Evolutionary conservation across 2,329 filamentous ascomycete genomes (phyloP).

Genomic region (Colletotrichum sp.): DNA sequence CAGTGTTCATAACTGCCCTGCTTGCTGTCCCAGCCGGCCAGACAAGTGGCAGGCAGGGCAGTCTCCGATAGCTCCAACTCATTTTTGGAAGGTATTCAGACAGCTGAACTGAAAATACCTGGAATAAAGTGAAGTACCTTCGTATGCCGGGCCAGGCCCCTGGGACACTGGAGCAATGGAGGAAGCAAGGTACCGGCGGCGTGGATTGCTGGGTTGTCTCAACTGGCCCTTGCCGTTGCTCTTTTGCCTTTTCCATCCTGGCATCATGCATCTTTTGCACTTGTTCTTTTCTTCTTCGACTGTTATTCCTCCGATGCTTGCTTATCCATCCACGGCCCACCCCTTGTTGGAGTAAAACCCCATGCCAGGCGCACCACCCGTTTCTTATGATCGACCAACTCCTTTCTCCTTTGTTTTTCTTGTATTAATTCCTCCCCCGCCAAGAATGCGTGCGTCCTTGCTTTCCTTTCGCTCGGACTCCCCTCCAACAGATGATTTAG

Average conservation of each 20-base stretch:
- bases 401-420: background rate
- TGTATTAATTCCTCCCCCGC: background rate
- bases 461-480: slow-evolving; percentile 8
- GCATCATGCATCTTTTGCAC: background rate
- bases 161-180: background rate
- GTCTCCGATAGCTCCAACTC: background rate
- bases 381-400: background rate
- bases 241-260: slow-evolving; percentile 4
- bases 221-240: slow-evolving; percentile 8
- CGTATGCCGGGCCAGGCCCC: background rate
- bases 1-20: background rate
- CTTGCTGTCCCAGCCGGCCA: background rate
- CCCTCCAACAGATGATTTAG: background rate
- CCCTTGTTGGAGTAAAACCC: background rate
- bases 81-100: background rate
- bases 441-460: background rate
- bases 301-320: slow-evolving; percentile 8
- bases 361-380: background rate
- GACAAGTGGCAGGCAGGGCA: background rate
- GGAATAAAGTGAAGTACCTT: background rate
- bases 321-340: background rate
- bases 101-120: background rate
- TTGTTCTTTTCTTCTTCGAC: background rate
- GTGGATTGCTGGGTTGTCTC: slow-evolving; percentile 20
- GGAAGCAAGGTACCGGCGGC: slow-evolving; percentile 7